phyloP scores from a whole-genome alignment of 306 rosid genomes.

The Fragaria iinumae region DNA sequence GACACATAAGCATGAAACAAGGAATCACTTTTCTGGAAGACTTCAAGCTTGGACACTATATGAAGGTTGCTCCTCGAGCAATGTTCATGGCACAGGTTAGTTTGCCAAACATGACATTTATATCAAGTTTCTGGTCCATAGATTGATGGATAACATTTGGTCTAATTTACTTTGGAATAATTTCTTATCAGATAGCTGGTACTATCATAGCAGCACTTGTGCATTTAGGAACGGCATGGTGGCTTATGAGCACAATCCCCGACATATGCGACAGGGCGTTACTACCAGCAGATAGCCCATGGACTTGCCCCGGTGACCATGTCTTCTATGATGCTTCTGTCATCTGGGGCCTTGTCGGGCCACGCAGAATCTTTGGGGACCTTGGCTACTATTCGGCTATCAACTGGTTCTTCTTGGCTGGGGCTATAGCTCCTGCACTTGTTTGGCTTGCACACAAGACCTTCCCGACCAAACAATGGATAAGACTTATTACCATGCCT shows the following conservation, averaged over 20 bases:
- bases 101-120: background rate
- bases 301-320: conserved; percentile 88
- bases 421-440: conserved; percentile 63
- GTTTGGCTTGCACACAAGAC: conserved; percentile 82
- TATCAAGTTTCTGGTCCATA: conserved; percentile 1
- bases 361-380: conserved; percentile 69
- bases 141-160: background rate
- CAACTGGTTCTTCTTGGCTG: conserved; percentile 79
- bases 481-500: conserved; percentile 61
- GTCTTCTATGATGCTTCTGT: conserved; percentile 90
- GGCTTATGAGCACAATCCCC: conserved; percentile 71
- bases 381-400: conserved; percentile 69
- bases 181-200: conserved; percentile 54
- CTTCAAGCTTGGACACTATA: conserved; percentile 91
- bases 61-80: conserved; percentile 86
- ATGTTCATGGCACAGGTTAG: conserved; percentile 85
- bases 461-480: conserved; percentile 66
- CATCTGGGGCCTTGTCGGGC: conserved; percentile 80
- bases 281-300: conserved; percentile 72
- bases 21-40: conserved; percentile 70
- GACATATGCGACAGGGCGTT: conserved; percentile 54
- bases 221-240: conserved; percentile 81
- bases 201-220: conserved; percentile 51
- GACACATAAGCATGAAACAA: conserved; percentile 69
- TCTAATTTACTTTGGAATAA: background rate